Evolutionary conservation across 352 stramenopile genomes (phyloP).

Genomic region (Aphanomyces invadans): DNA sequence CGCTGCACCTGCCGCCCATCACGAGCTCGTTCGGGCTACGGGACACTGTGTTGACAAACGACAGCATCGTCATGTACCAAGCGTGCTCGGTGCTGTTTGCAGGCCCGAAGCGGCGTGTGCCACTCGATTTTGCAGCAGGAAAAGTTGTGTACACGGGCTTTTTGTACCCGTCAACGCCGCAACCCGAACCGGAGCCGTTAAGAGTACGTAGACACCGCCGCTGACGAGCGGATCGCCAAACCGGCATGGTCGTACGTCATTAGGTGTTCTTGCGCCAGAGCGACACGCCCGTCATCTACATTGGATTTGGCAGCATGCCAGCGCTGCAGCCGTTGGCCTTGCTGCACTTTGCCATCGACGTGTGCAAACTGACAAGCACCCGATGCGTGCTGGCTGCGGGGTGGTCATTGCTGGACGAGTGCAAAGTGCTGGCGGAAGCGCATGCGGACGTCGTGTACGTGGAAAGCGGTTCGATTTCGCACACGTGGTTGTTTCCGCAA

Average conservation of each 20-base stretch:
- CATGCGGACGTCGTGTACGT: background rate
- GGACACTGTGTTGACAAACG: background rate
- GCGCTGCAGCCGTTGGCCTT: background rate
- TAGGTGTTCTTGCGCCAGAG: background rate
- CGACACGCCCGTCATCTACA: slow-evolving; percentile 7
- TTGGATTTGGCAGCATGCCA: slow-evolving; percentile 23
- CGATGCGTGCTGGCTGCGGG: slow-evolving; percentile 3
- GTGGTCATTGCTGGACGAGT: background rate
- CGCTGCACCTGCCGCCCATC: background rate
- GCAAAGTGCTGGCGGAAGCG: background rate
- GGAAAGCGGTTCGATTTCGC: background rate
- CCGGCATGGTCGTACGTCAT: background rate
- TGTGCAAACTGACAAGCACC: background rate
- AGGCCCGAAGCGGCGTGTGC: background rate
- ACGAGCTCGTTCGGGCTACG: background rate
- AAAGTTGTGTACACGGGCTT: slow-evolving; percentile 7
- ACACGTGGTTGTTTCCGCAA: slow-evolving; percentile 8
- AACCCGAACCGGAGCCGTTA: background rate
- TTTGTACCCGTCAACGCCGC: background rate
- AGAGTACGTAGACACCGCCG: background rate
- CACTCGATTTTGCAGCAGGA: background rate
- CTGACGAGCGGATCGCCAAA: background rate
- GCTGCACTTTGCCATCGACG: slow-evolving; percentile 1
- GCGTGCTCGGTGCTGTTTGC: slow-evolving; percentile 4
- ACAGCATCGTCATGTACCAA: background rate